Evolutionary conservation across 768 basidiomycete species (phyloP).

Genomic region (Inosperma sp.): DNA sequence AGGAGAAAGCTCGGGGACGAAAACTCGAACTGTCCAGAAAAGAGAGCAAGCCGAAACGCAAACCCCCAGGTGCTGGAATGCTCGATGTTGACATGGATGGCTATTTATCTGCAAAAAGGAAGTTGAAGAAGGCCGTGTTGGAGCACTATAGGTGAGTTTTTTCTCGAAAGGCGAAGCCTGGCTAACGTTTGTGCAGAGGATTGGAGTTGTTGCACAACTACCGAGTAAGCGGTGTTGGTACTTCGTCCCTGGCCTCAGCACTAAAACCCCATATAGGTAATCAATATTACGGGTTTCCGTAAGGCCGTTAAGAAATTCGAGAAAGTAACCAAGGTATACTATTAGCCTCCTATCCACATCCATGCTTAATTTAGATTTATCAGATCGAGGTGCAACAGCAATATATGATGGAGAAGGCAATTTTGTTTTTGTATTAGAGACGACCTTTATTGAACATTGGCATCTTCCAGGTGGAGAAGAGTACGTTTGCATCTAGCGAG

Average conservation of each 20-base stretch:
- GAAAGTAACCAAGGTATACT: slow-evolving; percentile 61
- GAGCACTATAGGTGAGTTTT: slow-evolving; percentile 71
- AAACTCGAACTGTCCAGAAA: neutral
- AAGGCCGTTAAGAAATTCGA: slow-evolving; percentile 86
- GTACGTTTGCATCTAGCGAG: slow-evolving; percentile 61
- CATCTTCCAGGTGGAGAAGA: slow-evolving; percentile 52
- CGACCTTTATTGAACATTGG: neutral
- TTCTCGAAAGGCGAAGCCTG: too few relatives aligned
- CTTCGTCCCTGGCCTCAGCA: neutral
- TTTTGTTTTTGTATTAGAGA: neutral
- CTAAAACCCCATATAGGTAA: slow-evolving; percentile 24
- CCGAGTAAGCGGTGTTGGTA: slow-evolving; percentile 45
- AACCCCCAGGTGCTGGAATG: neutral
- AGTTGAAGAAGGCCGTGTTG: slow-evolving; percentile 74
- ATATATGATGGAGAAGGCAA: slow-evolving; percentile 78
- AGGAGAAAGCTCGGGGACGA: neutral
- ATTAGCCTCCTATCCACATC: neutral
- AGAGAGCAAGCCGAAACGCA: neutral
- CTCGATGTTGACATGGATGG: slow-evolving; percentile 57
- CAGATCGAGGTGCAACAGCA: slow-evolving; percentile 69
- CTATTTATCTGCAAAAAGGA: slow-evolving; percentile 80
- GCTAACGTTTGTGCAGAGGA: slow-evolving; percentile 48
- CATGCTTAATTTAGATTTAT: neutral
- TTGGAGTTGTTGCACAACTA: slow-evolving; percentile 88
- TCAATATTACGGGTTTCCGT: slow-evolving; percentile 88